Base-by-base conservation (phyloP, 225 moss, liverwort and hornwort genomes). In the Polytrichum commune region DNA sequence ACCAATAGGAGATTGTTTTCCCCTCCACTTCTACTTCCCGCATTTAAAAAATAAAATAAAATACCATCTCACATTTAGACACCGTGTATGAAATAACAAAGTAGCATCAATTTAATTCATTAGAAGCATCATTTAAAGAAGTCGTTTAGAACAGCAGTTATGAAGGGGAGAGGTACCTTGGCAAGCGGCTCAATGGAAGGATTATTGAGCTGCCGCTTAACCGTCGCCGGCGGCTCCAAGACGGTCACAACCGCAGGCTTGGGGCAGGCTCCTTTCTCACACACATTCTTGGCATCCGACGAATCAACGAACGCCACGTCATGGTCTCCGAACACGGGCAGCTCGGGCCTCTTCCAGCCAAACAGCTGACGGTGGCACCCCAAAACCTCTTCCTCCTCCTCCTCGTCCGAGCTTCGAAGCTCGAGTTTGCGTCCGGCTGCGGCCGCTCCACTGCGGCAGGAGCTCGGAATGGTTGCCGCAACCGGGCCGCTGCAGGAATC, bases 341-440 rank as follows among this genome's bases (percentile, higher is more conserved):
- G 66, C 46, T 67, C 80, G 61, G 62, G 64, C 27, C 18, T 61
- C 35, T 54, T 64, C 27, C 8, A 29, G 18, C 46, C 56, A 8
- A 20, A 7, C 1, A 55, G 32, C 28, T 6, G 68, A 18, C 10
- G 29, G 67, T 25, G 18, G 22, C 29, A 62, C 54, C 62, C 54
- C n/a, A 28, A 54, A 0, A 62, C 25, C 10, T 10, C 27, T 2
- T 63, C 72, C 4, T 0, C 9, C 19, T 78, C 76, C 30, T 71
- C 73, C 29, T 71, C 73, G 5, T 85, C 78, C 1, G 73, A 75
- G 71, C 68, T 71, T 29, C 26, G 54, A 8, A 68, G 54, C 25
- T 66, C 63, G 20, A 5, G 57, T 46, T 46, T 46, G 18, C 56
- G n/a, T 60, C 29, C 16, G 18, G 62, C 23, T 3, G 26, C 60